Base-by-base conservation (phyloP, 1,139 yeast species). In the Sugiyamaella pinicola region DNA sequence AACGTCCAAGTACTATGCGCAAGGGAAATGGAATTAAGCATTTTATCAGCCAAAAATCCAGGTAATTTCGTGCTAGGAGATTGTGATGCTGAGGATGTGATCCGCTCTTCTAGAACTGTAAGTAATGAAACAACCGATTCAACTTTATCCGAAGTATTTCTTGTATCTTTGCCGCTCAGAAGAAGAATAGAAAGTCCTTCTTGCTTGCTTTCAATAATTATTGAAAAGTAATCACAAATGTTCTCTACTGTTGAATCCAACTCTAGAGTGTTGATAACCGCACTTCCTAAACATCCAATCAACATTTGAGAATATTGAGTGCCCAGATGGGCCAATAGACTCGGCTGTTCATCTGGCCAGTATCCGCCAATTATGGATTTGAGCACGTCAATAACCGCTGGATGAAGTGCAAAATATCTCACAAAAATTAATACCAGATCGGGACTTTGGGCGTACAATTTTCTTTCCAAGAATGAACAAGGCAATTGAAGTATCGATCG, bases 111-210 rank as follows among this genome's bases (percentile, higher is more conserved):
- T 59, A 89, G 69, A 6, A 84, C 78, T 21, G 75, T 74, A 41
- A 88, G 71, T 26, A 89, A 67, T 0, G 80, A 74, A 5, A 65
- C 58, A 1, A 54, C 62, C 2, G 62, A 47, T 15, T 57, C 61
- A 21, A 52, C 57, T 51, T 61, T 64, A 42, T 64, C 57, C 45
- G 61, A 40, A 56, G 70, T 58, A 44, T 67, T 75, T 39, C 73
- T 67, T 22, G 72, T 80, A 58, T 84, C 85, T 55, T 80, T 73
- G 1, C 96, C 96, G 47, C 88, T 85, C 41, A 89, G 74, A 57
- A 93, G 81, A 43, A 87, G 74, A 48, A 87, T 86, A 0, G 96
- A 79, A 28, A 91, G 71, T 0, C 98, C 98, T 65, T 90, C 95
- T 70, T 93, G 97, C 54, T 84, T 81, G 38, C 62, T 55, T 58